A percentile compares a stretch with the other conserved stretches of the same genome.
These are phyloP conservation scores for Silene coronaria DNA, from an alignment of 179 eudicot species.

Conservation along the genomic window DNA sequence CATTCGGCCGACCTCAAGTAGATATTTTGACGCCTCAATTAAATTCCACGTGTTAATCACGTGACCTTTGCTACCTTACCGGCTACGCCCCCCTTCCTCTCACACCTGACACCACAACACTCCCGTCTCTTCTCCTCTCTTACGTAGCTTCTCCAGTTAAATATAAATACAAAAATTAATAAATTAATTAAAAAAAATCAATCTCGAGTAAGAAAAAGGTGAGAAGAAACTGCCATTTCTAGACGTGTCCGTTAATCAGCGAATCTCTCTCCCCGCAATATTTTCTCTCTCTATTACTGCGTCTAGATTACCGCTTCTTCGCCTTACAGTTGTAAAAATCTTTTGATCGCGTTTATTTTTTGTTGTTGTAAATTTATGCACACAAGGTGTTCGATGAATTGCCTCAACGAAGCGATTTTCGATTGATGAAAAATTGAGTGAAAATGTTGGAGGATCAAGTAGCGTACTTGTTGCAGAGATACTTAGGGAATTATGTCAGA, in stretches of 20 bases:
- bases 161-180: background rate
- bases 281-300: background rate
- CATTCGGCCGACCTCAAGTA: background rate
- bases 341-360: background rate
- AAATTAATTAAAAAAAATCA: background rate
- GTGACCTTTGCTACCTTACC: background rate
- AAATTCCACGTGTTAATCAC: conserved; percentile 6
- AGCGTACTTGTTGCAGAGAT: conserved; percentile 77
- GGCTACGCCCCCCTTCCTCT: background rate
- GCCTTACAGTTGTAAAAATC: background rate
- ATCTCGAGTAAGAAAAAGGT: background rate
- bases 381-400: conserved; percentile 13
- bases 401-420: background rate
- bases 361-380: background rate
- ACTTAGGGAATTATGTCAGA: conserved; percentile 85
- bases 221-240: background rate
- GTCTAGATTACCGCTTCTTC: conserved; percentile 4
- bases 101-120: background rate
- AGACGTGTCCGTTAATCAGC: conserved; percentile 24
- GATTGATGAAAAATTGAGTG: background rate
- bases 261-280: conserved; percentile 20
- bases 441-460: conserved; percentile 99
- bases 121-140: background rate
- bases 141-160: background rate
- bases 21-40: background rate